These are phyloP conservation scores for Mucor sp. DNA, from an alignment of 371 early-diverging fungal species.

Conservation along the genomic window DNA sequence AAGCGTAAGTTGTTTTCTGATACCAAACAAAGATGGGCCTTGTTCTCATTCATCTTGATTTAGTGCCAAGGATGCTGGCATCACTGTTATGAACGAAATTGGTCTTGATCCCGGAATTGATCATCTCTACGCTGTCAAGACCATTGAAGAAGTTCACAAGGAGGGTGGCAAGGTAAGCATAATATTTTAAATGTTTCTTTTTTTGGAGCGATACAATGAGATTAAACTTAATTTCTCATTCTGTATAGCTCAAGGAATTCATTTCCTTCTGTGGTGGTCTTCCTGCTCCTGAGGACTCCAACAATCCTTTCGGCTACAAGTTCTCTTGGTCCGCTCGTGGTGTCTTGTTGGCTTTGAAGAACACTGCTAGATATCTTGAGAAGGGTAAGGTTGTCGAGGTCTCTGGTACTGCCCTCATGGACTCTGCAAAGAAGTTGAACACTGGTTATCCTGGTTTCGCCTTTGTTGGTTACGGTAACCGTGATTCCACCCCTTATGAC, in stretches of 20 bases:
- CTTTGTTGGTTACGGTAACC: constrained; percentile 92
- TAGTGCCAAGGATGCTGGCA: constrained; percentile 78
- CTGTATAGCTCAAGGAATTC: constrained; percentile 75
- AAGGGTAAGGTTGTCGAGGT: constrained; percentile 92
- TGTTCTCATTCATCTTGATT: not conserved
- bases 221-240: not conserved
- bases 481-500: constrained; percentile 95
- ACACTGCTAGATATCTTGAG: constrained; percentile 86
- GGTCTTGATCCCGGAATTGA: constrained; percentile 97
- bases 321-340: constrained; percentile 98
- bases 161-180: constrained; percentile 81
- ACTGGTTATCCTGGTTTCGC: constrained; percentile 89
- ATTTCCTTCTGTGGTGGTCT: constrained; percentile 98
- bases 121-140: constrained; percentile 86
- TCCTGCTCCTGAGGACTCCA: constrained; percentile 96
- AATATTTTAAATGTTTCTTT: not conserved
- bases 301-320: constrained; percentile 99
- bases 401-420: constrained; percentile 86
- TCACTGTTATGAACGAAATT: constrained; percentile 91
- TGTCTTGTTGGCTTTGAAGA: constrained; percentile 93
- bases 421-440: constrained; percentile 84
- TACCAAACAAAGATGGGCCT: not conserved
- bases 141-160: constrained; percentile 85
- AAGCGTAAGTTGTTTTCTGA: constrained; percentile 54
- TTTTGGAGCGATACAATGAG: not conserved